phyloP scores from a whole-genome alignment of 2,329 filamentous ascomycete species.

The Talaromyces sp. region DNA sequence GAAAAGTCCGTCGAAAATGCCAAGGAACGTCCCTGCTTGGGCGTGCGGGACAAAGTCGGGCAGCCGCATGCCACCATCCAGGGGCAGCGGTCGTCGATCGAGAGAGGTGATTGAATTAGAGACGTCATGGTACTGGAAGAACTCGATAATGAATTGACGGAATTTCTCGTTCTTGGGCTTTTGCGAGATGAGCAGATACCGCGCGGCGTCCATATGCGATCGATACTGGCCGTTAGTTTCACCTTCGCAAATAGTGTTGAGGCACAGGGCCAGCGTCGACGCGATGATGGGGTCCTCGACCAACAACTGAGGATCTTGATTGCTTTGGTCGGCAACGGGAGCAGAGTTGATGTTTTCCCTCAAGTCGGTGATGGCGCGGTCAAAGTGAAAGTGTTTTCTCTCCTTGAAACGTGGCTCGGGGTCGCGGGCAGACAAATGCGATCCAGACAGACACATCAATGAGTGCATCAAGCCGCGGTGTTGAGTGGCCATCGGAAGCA shows the following conservation, averaged over 20 bases:
- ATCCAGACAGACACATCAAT: conserved; percentile 75
- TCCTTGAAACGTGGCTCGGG: conserved; percentile 49
- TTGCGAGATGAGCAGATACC: conserved; percentile 61
- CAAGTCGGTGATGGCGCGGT: conserved; percentile 36
- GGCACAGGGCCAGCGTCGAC: conserved; percentile 55
- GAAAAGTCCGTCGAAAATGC: conserved; percentile 78
- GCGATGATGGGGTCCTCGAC: conserved; percentile 59
- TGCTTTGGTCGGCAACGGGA: conserved; percentile 17
- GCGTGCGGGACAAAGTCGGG: conserved; percentile 53
- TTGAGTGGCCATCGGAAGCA: conserved; percentile 74
- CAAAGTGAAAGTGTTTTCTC: conserved; percentile 53
- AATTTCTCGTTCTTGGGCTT: conserved; percentile 64
- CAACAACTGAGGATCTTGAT: conserved; percentile 32
- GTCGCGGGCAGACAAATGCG: conserved; percentile 58
- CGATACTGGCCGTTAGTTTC: conserved; percentile 66
- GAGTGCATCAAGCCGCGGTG: conserved; percentile 87
- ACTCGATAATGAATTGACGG: conserved; percentile 66
- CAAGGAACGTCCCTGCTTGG: conserved; percentile 61
- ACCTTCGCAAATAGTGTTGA: conserved; percentile 59
- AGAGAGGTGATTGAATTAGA: conserved; percentile 55
- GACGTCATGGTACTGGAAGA: conserved; percentile 78
- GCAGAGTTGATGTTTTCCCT: conserved; percentile 35
- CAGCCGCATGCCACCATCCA: conserved; percentile 50
- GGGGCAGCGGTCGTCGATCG: conserved; percentile 49
- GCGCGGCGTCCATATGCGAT: conserved; percentile 73